These are phyloP conservation scores for Stephania cephalantha DNA, from an alignment of 164 flowering plant genomes.

Conservation along the genomic window DNA sequence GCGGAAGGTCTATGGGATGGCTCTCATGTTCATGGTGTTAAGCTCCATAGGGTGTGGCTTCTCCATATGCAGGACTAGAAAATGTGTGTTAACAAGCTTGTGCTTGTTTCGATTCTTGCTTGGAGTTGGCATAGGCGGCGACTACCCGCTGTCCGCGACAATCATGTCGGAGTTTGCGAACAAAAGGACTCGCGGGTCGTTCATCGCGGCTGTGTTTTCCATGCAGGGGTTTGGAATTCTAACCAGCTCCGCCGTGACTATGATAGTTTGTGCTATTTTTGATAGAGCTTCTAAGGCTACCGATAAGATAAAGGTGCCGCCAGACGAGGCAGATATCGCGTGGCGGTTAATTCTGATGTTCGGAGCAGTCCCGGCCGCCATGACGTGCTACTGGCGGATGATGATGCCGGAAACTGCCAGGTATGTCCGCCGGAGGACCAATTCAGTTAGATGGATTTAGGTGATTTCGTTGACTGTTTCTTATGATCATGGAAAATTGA, in stretches of 20 bases:
- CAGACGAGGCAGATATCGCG: conserved; percentile 40
- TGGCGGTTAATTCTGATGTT: conserved; percentile 35
- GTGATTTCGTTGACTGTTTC: no score
- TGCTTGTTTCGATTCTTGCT: conserved; percentile 28
- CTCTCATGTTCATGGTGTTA: conserved; percentile 40
- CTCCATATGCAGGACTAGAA: conserved; percentile 32
- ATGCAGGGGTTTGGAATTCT: conserved; percentile 73
- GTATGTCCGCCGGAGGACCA: conserved; percentile 15
- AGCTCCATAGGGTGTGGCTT: conserved; percentile 51
- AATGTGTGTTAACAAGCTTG: conserved; percentile 27
- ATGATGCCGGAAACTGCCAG: conserved; percentile 78
- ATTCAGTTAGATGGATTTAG: no score
- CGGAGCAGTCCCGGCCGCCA: conserved; percentile 22
- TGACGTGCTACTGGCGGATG: conserved; percentile 54
- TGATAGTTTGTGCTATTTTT: conserved; percentile 32
- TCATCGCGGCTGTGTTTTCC: conserved; percentile 31
- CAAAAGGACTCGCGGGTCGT: conserved; percentile 23
- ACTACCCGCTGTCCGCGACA: conserved; percentile 24
- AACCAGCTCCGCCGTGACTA: conserved; percentile 41
- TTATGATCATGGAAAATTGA: no score
- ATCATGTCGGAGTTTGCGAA: conserved; percentile 30
- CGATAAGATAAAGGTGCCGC: conserved; percentile 15
- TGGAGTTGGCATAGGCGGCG: conserved; percentile 28
- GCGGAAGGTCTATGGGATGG: conserved; percentile 40
- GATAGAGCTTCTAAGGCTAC: conserved; percentile 4